Conservation (phyloP, 805 yeast species). For the Cyberlindnera nakhonratchasimensis region DNA sequence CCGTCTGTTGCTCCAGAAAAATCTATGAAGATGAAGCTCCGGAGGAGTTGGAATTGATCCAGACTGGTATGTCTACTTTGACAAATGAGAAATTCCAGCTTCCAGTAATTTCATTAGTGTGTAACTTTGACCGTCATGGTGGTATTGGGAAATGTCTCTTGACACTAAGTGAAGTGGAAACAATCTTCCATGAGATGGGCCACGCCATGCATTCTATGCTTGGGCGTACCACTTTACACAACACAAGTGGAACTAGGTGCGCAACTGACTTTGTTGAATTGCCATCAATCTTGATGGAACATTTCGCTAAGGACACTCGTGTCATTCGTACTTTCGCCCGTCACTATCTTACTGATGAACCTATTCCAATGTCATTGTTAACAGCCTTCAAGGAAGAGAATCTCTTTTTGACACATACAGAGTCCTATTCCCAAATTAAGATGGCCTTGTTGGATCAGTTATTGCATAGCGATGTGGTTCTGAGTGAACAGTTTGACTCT, state of each 20-base stretch:
- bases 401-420: constrained; percentile 58
- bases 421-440: constrained; percentile 80
- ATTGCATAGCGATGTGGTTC: constrained; percentile 49
- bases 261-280: constrained; percentile 95
- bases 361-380: constrained; percentile 50
- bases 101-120: constrained; percentile 86
- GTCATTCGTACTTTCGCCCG: constrained; percentile 71
- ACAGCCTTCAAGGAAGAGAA: constrained; percentile 48
- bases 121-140: constrained; percentile 60
- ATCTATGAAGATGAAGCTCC: constrained; percentile 53
- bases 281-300: constrained; percentile 96
- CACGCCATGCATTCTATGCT: constrained; percentile 98
- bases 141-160: constrained; percentile 53
- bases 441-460: constrained; percentile 88
- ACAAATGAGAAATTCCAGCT: constrained; percentile 60
- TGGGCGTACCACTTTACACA: constrained; percentile 86
- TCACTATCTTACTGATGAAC: constrained; percentile 61
- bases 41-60: constrained; percentile 34
- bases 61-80: constrained; percentile 32
- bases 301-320: constrained; percentile 77
- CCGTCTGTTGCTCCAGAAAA: constrained; percentile 89
- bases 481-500: constrained; percentile 47
- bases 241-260: constrained; percentile 92
- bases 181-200: constrained; percentile 97
- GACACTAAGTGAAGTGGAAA: constrained; percentile 78